Conservation (phyloP, 495 filamentous ascomycete species). For the Aspergillus olivimuriae region DNA sequence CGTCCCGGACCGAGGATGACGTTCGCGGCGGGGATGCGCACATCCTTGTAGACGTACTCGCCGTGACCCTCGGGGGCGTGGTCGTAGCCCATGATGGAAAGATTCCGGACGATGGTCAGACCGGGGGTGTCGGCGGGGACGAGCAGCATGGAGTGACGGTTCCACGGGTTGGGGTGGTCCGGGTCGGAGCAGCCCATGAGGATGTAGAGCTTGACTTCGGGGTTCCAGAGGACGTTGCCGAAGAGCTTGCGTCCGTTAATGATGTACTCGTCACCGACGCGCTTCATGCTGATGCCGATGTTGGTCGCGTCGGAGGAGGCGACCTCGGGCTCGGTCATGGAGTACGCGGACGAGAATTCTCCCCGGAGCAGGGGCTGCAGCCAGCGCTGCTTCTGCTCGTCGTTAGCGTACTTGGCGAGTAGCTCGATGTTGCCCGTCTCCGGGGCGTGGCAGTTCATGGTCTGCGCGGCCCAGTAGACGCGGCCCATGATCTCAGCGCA, state of each 20-base stretch:
- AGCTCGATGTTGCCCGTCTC: slow-evolving; percentile 12
- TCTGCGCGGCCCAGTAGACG: slow-evolving; percentile 4
- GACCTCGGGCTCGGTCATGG: slow-evolving; percentile 11
- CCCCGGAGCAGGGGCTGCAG: neutral
- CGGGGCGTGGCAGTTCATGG: slow-evolving; percentile 8
- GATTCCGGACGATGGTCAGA: slow-evolving; percentile 2
- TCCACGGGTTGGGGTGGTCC: neutral
- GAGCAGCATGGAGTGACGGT: slow-evolving; percentile 5
- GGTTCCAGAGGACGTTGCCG: neutral
- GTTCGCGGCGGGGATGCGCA: slow-evolving; percentile 4
- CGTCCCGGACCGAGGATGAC: slow-evolving; percentile 6
- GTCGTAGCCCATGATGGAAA: slow-evolving; percentile 9
- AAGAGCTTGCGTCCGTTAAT: slow-evolving; percentile 6
- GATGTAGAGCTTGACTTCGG: slow-evolving; percentile 1
- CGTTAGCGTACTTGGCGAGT: slow-evolving; percentile 8
- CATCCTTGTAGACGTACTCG: slow-evolving; percentile 3
- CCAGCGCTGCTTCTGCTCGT: slow-evolving; percentile 7
- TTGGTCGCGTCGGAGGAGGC: slow-evolving; percentile 8
- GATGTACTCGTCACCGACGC: slow-evolving; percentile 6
- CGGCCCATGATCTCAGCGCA: slow-evolving; percentile 6
- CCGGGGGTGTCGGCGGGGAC: slow-evolving; percentile 9
- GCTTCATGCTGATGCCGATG: slow-evolving; percentile 1
- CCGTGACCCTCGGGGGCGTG: slow-evolving; percentile 9
- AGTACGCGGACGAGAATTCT: slow-evolving; percentile 6
- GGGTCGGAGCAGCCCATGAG: slow-evolving; percentile 7